Conservation (phyloP, 225 moss, liverwort and hornwort genomes). For the Thuidium tamariscinum region DNA sequence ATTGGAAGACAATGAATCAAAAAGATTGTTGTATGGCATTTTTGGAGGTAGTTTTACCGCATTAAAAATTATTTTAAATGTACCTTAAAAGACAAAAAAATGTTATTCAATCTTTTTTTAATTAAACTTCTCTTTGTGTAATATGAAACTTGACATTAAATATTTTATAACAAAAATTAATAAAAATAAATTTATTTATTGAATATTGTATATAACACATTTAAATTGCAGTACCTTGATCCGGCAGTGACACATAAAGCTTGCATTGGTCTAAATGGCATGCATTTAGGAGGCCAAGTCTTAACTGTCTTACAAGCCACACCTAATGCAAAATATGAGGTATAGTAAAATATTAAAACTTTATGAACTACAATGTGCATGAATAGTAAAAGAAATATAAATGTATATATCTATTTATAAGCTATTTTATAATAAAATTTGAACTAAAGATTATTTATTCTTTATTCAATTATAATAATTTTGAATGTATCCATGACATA, state of each 20-base stretch:
- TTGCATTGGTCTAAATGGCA: conserved; percentile 75
- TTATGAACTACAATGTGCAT: rapidly evolving
- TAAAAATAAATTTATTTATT: too few species aligned
- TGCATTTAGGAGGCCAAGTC: conserved; percentile 51
- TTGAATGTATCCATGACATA: too few species aligned
- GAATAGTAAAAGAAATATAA: too few species aligned
- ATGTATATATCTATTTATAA: too few species aligned
- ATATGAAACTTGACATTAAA: not conserved
- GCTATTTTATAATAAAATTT: rapidly evolving
- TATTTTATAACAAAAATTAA: rapidly evolving
- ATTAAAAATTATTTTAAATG: too few species aligned
- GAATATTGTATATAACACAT: not conserved
- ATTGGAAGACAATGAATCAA: conserved; percentile 48
- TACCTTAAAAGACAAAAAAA: too few species aligned
- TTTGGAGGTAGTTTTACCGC: conserved; percentile 32
- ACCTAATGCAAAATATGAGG: conserved; percentile 38
- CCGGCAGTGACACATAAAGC: conserved; percentile 47
- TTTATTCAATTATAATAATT: too few species aligned
- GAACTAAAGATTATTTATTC: not conserved
- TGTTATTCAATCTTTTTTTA: rapidly evolving
- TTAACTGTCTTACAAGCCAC: conserved; percentile 59
- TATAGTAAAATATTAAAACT: not conserved
- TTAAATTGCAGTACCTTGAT: conserved; percentile 61
- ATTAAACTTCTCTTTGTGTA: too few species aligned
- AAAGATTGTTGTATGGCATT: conserved; percentile 38